Percentiles rank a stretch among this genome's conserved stretches.
Evolutionary conservation across 2,329 filamentous ascomycete species (phyloP).

Genomic region (Pseudogymnoascus destructans): DNA sequence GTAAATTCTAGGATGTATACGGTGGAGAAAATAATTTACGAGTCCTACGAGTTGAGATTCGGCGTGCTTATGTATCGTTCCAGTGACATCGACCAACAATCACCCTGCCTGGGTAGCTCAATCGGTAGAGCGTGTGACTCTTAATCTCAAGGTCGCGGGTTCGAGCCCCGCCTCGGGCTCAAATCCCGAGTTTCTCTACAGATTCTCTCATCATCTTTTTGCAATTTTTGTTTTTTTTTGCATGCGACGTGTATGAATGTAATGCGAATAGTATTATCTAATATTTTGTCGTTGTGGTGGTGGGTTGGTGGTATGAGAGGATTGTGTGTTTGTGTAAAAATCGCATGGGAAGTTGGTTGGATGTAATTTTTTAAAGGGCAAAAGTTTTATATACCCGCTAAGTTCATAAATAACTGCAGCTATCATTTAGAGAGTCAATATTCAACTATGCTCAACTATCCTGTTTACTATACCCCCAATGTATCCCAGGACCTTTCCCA

Average conservation of each 20-base stretch:
- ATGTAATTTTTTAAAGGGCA: neutral
- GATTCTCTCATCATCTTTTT: neutral
- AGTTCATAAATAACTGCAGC: neutral
- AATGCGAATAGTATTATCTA: neutral
- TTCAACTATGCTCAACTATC: neutral
- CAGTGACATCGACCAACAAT: neutral
- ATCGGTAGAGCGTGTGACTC: constrained; percentile 65
- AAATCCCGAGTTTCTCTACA: constrained; percentile 7
- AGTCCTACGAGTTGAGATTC: too few species aligned
- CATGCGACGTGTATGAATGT: neutral
- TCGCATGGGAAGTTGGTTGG: too few species aligned
- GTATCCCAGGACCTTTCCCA: neutral
- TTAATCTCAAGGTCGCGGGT: constrained; percentile 16
- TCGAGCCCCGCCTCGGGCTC: constrained; percentile 8
- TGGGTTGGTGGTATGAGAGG: neutral
- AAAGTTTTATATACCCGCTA: too few species aligned
- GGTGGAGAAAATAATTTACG: neutral
- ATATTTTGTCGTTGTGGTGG: neutral
- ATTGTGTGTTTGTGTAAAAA: neutral
- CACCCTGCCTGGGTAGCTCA: constrained; percentile 37
- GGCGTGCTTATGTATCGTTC: neutral
- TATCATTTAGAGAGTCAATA: neutral
- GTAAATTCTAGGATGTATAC: neutral
- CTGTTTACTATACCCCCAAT: neutral
- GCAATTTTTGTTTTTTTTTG: neutral